phyloP scores from a whole-genome alignment of 2,329 filamentous ascomycete genomes.

The Amphichorda felina region DNA sequence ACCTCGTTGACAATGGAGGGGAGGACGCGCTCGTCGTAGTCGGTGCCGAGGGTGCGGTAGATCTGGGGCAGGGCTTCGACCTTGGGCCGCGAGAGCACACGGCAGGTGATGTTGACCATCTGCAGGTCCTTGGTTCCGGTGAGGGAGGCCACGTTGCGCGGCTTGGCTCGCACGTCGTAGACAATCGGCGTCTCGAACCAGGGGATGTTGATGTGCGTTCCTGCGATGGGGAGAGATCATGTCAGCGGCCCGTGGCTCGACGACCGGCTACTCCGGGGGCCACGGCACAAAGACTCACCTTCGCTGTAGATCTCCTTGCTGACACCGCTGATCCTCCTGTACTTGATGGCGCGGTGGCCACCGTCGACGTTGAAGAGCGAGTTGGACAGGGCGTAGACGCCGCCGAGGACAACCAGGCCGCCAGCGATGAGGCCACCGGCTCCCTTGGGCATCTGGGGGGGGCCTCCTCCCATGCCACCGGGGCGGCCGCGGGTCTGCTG shows the following conservation, averaged over 20 bases:
- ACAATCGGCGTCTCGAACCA: slow-evolving; percentile 97
- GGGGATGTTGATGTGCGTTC: slow-evolving; percentile 85
- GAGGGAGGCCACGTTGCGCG: slow-evolving; percentile 89
- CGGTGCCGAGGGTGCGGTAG: slow-evolving; percentile 86
- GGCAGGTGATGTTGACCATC: slow-evolving; percentile 99
- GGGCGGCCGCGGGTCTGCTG: slow-evolving; percentile 29
- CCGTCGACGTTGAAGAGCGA: slow-evolving; percentile 79
- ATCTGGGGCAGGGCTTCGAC: slow-evolving; percentile 88
- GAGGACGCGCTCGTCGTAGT: slow-evolving; percentile 94
- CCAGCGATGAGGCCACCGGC: slow-evolving; percentile 26
- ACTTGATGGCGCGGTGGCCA: slow-evolving; percentile 98
- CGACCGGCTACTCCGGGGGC: slow-evolving; percentile 4
- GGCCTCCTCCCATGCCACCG: slow-evolving; percentile 28
- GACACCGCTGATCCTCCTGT: slow-evolving; percentile 83
- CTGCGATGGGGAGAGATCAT: too few relatives aligned
- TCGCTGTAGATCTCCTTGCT: slow-evolving; percentile 93
- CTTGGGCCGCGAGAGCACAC: slow-evolving; percentile 87
- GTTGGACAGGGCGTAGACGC: slow-evolving; percentile 41
- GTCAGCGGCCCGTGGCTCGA: too few relatives aligned
- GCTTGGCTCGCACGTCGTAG: slow-evolving; percentile 97
- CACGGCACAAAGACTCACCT: slow-evolving; percentile 42
- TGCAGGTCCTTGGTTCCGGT: slow-evolving; percentile 98
- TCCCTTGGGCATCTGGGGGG: slow-evolving; percentile 27
- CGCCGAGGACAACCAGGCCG: slow-evolving; percentile 32
- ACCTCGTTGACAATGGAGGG: slow-evolving; percentile 99